Conservation (phyloP, 2,329 filamentous ascomycete genomes). For the Blastomyces emzantsi region DNA sequence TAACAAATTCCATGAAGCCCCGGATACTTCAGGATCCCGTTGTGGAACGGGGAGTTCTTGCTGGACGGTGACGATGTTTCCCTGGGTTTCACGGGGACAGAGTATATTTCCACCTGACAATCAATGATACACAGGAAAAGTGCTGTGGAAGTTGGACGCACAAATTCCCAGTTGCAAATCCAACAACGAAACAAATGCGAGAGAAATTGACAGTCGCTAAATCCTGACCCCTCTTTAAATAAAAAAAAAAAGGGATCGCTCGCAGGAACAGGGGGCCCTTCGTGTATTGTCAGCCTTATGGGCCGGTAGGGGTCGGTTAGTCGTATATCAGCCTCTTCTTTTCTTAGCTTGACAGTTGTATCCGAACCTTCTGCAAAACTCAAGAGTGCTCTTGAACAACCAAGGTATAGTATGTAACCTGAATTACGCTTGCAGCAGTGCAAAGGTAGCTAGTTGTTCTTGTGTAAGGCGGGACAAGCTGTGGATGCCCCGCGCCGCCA, state of each 20-base stretch:
- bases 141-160: not conserved
- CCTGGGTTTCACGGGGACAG: not conserved
- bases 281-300: not conserved
- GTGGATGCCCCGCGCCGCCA: not conserved
- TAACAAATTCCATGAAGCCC: not conserved
- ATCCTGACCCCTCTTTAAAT: not conserved
- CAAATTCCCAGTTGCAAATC: not conserved
- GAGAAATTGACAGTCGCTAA: not conserved
- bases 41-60: not conserved
- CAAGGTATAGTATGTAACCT: not conserved
- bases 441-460: not conserved
- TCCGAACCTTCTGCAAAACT: not conserved
- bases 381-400: not conserved
- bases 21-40: not conserved
- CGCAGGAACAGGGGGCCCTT: not conserved
- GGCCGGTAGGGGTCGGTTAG: not conserved
- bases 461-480: not conserved
- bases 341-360: not conserved
- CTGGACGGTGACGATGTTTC: not conserved
- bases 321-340: not conserved
- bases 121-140: not conserved
- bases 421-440: not conserved
- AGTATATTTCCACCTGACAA: not conserved
- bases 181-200: not conserved
- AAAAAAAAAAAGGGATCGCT: not conserved